These are phyloP conservation scores for Silene latifolia DNA, from an alignment of 148 eudicot species.

Conservation along the genomic window DNA sequence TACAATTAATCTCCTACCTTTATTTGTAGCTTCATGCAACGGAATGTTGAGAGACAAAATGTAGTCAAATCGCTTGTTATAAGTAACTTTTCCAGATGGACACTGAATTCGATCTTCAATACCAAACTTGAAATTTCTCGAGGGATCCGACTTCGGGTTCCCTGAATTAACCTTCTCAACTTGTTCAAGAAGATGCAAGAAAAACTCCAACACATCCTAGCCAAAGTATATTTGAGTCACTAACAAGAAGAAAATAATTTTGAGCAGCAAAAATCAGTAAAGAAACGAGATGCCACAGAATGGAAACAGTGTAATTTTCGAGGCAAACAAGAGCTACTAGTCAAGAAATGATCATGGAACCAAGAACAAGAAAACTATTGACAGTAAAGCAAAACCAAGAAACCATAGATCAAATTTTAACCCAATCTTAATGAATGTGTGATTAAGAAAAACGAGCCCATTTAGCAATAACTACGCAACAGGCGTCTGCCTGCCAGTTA, in stretches of 20 bases:
- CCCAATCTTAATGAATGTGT: neutral
- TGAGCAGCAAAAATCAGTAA: neutral
- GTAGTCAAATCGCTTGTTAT: constrained; percentile 73
- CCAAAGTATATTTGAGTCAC: constrained; percentile 13
- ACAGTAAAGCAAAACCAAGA: constrained; percentile 7
- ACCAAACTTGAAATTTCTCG: constrained; percentile 89
- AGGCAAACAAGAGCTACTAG: neutral
- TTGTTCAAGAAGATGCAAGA: constrained; percentile 92
- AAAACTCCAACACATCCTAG: constrained; percentile 94
- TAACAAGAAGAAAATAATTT: constrained; percentile 1
- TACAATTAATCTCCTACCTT: constrained; percentile 40
- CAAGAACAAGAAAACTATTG: neutral
- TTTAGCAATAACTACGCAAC: neutral
- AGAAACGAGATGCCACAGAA: neutral
- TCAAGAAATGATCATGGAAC: neutral
- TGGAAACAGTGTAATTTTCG: neutral
- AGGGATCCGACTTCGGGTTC: constrained; percentile 66
- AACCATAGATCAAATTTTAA: neutral
- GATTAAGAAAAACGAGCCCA: neutral
- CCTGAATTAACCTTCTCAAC: constrained; percentile 78
- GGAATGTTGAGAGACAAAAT: constrained; percentile 86
- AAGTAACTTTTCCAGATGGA: constrained; percentile 91
- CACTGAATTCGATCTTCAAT: constrained; percentile 89
- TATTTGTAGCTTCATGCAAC: constrained; percentile 70
- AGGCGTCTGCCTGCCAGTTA: neutral